A percentile compares a stretch with the other conserved stretches of the same genome.
phyloP scores from a whole-genome alignment of 1,284 basidiomycete genomes.

The Leccinum subspadiceum region DNA sequence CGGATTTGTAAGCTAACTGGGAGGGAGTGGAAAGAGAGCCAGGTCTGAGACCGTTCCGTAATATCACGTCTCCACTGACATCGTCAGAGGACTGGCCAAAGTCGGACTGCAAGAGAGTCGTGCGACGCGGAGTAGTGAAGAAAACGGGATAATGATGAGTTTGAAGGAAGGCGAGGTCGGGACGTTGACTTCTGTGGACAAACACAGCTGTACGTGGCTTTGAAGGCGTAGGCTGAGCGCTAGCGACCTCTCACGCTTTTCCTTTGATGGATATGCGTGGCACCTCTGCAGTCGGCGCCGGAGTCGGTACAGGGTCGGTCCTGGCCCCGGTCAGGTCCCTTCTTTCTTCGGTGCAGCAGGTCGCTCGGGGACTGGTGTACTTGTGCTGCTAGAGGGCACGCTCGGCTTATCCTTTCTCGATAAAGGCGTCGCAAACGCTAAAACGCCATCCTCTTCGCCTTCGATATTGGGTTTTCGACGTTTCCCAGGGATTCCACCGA shows the following conservation, averaged over 20 bases:
- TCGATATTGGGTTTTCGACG: conserved; percentile 53
- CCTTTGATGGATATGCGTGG: conserved; percentile 53
- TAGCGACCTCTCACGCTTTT: conserved; percentile 57
- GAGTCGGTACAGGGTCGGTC: conserved; percentile 29
- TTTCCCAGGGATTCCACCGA: conserved; percentile 42
- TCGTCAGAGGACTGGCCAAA: too few species aligned
- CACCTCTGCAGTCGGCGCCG: conserved; percentile 33
- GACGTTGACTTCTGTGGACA: too few species aligned
- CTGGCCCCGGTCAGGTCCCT: conserved; percentile 18
- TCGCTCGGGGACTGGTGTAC: conserved; percentile 29
- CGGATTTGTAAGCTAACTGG: too few species aligned
- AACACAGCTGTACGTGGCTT: conserved; percentile 36
- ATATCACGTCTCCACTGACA: too few species aligned
- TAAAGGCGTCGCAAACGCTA: conserved; percentile 55
- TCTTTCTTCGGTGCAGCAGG: conserved; percentile 38
- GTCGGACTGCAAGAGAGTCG: too few species aligned
- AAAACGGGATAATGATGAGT: too few species aligned
- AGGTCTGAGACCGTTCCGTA: too few species aligned
- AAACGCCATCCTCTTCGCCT: conserved; percentile 57
- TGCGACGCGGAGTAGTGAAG: too few species aligned
- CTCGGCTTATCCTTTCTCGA: conserved; percentile 56
- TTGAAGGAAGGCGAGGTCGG: too few species aligned
- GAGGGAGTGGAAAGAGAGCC: too few species aligned
- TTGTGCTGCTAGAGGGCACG: conserved; percentile 23
- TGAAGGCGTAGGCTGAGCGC: conserved; percentile 33